A percentile compares a stretch with the other conserved stretches of the same genome.
Evolutionary conservation across 1,139 yeast species (phyloP).

Genomic region (Saccharomyces uvarum): DNA sequence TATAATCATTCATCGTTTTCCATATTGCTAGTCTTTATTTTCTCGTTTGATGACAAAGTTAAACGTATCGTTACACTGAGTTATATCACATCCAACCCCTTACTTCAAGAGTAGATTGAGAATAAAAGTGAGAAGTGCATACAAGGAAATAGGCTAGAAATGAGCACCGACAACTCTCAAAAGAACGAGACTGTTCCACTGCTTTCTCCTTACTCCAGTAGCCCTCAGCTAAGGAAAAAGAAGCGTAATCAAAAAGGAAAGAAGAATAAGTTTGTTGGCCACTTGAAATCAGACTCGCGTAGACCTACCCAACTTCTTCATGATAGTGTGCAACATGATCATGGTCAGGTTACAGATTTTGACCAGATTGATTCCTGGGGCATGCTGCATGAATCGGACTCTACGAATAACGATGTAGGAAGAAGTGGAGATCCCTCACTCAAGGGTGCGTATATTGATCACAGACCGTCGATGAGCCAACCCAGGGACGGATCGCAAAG

Average conservation of each 20-base stretch:
- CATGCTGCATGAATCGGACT: constrained; percentile 27
- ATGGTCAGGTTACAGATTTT: constrained; percentile 17
- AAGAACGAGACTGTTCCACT: neutral
- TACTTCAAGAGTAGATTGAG: neutral
- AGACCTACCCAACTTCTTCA: neutral
- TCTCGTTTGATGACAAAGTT: neutral
- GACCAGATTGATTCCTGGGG: constrained; percentile 31
- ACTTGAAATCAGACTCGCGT: constrained; percentile 1
- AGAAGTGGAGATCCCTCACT: constrained; percentile 19
- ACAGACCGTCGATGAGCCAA: constrained; percentile 23
- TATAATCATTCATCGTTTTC: neutral
- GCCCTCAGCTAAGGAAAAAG: neutral
- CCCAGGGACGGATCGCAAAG: constrained; percentile 13
- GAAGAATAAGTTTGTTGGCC: neutral
- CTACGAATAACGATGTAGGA: constrained; percentile 10
- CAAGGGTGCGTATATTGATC: constrained; percentile 27
- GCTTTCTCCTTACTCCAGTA: neutral
- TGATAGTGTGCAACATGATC: constrained; percentile 1
- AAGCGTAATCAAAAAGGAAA: neutral
- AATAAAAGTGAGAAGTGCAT: neutral
- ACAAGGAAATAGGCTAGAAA: neutral
- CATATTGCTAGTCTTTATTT: neutral
- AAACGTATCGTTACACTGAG: neutral
- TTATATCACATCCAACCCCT: neutral
- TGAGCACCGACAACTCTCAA: neutral